Evolutionary conservation across 2,329 filamentous ascomycete genomes (phyloP), one percentile per base, ranked within the genome.

Genomic region (Fusarium palustre): DNA sequence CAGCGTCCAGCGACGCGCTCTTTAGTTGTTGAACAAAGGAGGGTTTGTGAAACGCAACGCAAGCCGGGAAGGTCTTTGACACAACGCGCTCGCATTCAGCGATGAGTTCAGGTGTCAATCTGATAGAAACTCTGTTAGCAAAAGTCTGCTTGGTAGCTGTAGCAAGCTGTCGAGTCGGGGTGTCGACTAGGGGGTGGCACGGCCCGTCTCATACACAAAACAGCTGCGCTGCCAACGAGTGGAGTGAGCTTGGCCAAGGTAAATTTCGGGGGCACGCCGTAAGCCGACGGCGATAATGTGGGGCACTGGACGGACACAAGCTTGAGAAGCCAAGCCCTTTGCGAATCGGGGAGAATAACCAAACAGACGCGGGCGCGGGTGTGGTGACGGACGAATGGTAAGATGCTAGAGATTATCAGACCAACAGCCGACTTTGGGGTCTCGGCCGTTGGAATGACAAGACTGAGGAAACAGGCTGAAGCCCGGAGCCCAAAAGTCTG

Each of bases 41-140:
- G 10, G 87, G 86, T 79, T 88, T 88, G 80, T 89, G 87, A 75
- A 89, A 89, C 73, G 86, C 87, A 42, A 89, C 86, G 74, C 86
- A 88, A 66, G 87, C 86, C 39, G 87, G 87, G 71, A 88, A 83
- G 16, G 86, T 87, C 80, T 87, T 88, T 72, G 83, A 84, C 72
- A 89, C 85, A 74, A 88, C 86, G 60, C 86, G 83, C 78, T 89
- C 87, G 76, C 86, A 88, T 78, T 89, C 87, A 69, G 82, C 79
- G 65, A 88, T 80, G 65, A 88, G 80, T 75, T 89, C 87, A 53
- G 87, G 86, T 11, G 86, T 87, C 53, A 89, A 76, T 70, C 81
- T 83, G 71, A 59, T 50, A 57, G 58, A 66, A 56, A 43, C 49
- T 42, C 59, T 64, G 71, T 78, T 73, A 77, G 76, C 59, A 68